These are phyloP conservation scores for Collybia sordida DNA, from an alignment of 768 basidiomycete genomes.

Conservation along the genomic window DNA sequence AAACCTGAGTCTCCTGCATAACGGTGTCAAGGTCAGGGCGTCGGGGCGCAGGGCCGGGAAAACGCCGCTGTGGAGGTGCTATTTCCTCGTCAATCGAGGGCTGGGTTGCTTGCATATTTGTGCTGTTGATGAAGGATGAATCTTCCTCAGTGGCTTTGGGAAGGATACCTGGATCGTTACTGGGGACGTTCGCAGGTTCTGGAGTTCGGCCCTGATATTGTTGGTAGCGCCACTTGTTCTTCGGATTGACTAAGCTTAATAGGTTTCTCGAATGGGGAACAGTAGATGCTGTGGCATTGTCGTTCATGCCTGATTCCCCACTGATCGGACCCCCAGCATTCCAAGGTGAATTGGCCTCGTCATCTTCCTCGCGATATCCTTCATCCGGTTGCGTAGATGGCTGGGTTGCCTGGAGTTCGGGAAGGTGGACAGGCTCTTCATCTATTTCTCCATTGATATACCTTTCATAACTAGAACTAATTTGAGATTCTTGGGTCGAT, in stretches of 20 bases:
- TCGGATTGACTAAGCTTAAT: constrained; percentile 24
- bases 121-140: neutral
- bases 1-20: too few relatives aligned
- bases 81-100: constrained; percentile 13
- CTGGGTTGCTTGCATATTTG: constrained; percentile 19
- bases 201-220: constrained; percentile 8
- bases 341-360: neutral
- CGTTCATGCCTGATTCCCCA: neutral
- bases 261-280: constrained; percentile 15
- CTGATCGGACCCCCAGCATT: neutral
- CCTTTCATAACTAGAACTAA: constrained; percentile 40
- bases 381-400: constrained; percentile 32
- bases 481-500: constrained; percentile 30
- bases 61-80: constrained; percentile 1
- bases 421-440: constrained; percentile 9
- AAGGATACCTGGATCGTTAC: neutral
- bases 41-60: neutral
- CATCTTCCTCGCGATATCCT: constrained; percentile 7
- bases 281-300: neutral
- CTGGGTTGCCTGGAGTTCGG: constrained; percentile 26
- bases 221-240: constrained; percentile 26
- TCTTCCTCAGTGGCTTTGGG: neutral
- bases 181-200: neutral
- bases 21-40: too few relatives aligned
- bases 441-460: constrained; percentile 33